Conservation (phyloP, 2,329 filamentous ascomycete genomes). For the Trichoderma citrinoviride region DNA sequence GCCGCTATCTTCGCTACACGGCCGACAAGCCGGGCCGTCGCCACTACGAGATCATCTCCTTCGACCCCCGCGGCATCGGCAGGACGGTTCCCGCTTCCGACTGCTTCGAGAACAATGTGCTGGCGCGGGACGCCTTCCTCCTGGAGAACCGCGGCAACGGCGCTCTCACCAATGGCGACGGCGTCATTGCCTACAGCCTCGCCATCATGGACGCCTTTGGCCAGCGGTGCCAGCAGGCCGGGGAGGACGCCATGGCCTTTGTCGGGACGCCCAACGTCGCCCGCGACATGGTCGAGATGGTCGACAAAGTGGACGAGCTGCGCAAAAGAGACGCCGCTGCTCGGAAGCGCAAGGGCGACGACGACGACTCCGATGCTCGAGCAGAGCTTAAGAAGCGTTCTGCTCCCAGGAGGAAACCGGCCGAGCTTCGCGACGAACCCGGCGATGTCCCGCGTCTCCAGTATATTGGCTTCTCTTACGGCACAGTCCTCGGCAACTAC, state of each 20-base stretch:
- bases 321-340: conserved; percentile 22
- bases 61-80: conserved; percentile 45
- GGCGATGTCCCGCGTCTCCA: conserved; percentile 33
- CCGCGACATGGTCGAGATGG: conserved; percentile 45
- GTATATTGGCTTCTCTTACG: conserved; percentile 53
- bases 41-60: conserved; percentile 44
- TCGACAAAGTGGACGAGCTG: conserved; percentile 42
- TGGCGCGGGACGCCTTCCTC: conserved; percentile 32
- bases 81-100: conserved; percentile 38
- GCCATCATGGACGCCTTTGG: conserved; percentile 31
- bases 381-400: conserved; percentile 23
- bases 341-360: not conserved
- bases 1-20: conserved; percentile 32
- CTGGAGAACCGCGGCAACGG: conserved; percentile 36
- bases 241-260: conserved; percentile 35
- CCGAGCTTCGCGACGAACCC: not conserved
- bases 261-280: conserved; percentile 41
- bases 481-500: conserved; percentile 36
- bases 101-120: conserved; percentile 37
- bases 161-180: conserved; percentile 24
- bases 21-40: conserved; percentile 30
- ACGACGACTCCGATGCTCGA: not conserved
- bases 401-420: not conserved
- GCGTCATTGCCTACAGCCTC: conserved; percentile 30
- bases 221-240: conserved; percentile 30